Evolutionary conservation across 1,139 yeast genomes (phyloP).

Genomic region (Geotrichum klebahnii): DNA sequence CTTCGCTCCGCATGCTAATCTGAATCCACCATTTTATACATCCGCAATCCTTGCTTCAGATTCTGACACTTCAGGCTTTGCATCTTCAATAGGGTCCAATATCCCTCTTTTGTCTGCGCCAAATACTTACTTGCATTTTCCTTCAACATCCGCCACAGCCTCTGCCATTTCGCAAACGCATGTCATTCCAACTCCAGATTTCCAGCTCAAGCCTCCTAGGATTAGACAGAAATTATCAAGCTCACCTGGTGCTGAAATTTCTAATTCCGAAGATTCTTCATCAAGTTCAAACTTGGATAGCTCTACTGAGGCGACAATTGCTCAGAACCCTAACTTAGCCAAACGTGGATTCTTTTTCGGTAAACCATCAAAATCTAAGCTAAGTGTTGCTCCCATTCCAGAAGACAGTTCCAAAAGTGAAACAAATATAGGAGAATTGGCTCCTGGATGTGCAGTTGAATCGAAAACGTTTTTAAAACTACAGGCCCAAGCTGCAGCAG

Average conservation of each 20-base stretch:
- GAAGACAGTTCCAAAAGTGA: not conserved
- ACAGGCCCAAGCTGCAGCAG: slow-evolving; percentile 4
- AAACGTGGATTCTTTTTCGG: not conserved
- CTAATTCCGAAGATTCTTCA: not conserved
- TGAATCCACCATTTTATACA: slow-evolving; percentile 7
- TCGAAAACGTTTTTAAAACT: not conserved
- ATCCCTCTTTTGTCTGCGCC: slow-evolving; percentile 8
- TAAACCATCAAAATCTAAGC: not conserved
- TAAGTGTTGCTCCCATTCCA: not conserved
- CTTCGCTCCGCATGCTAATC: slow-evolving; percentile 7
- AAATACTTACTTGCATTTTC: slow-evolving; percentile 4
- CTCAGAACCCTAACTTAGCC: not conserved
- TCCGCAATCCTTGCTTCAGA: not conserved
- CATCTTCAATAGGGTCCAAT: not conserved
- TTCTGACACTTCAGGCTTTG: not conserved
- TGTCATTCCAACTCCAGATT: not conserved
- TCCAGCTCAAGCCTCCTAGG: not conserved
- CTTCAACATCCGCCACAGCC: slow-evolving; percentile 1
- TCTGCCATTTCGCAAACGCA: slow-evolving; percentile 11
- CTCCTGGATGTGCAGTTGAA: not conserved
- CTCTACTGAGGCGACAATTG: not conserved
- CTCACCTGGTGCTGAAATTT: not conserved
- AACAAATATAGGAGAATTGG: not conserved
- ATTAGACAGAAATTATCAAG: not conserved
- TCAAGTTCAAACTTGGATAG: not conserved